Base-by-base conservation (phyloP, 352 stramenopile species). In the Pythium coloratum region DNA sequence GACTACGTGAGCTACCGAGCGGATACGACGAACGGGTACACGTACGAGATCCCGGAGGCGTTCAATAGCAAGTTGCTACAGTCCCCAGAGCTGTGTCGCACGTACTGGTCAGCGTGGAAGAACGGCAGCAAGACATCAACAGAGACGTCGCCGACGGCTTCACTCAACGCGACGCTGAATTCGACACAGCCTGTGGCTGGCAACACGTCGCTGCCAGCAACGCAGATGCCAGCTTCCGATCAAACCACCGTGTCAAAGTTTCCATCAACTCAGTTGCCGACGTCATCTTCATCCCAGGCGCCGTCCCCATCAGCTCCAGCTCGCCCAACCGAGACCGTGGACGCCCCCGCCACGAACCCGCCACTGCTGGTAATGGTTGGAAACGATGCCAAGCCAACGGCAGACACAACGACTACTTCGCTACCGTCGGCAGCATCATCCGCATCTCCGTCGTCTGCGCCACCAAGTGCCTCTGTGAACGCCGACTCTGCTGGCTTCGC, bases 31-130 rank as follows among this genome's bases (percentile, higher is more conserved):
- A 53, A 53, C 14, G 72, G 72, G 5, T 78, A 78, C 55, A 55
- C 64, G 44, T 78, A 73, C 53, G 72, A 78, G 38, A 53, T 77
- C 18, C 55, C 62, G 0, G 71, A 57, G 30, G 50, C 46, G 3
- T 55, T 55, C 40, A 63, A 55, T 14, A 44, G 47, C 9, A 42
- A 63, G 40, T 24, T 63, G 38, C 28, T 63, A 6, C 54, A 59
- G 33, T 47, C 32, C 14, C 5, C 28, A 6, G 54, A 59, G 30
- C 34, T 47, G 3, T 59, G 54, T 26, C 54, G 54, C n/a, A 47
- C 34, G 16, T 59, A 59, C 32, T 59, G 54, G 54, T 12, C 13
- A 18, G 54, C 28, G 33, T 59, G 46, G 46, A 53, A 53, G n/a
- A n/a, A 53, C 32, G 46, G 46, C 7, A 32, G 46, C 5, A 53